phyloP scores from a whole-genome alignment of 768 basidiomycete species.

The Naematelia encephala region DNA sequence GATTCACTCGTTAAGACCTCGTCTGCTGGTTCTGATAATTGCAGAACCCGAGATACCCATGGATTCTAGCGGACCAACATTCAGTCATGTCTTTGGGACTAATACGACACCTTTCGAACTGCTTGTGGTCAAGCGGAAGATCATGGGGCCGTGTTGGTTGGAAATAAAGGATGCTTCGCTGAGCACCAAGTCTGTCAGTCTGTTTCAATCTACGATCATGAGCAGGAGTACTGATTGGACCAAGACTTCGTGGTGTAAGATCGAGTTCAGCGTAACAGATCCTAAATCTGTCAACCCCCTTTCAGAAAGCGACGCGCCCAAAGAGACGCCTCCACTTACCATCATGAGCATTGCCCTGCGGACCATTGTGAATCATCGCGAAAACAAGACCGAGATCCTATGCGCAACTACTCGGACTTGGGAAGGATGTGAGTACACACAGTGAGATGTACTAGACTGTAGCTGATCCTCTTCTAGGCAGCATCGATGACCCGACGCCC shows the following conservation, averaged over 20 bases:
- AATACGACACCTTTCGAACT: slow-evolving; percentile 90
- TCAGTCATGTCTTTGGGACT: slow-evolving; percentile 82
- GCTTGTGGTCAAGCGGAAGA: slow-evolving; percentile 89
- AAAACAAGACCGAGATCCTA: slow-evolving; percentile 91
- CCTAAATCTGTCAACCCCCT: slow-evolving; percentile 88
- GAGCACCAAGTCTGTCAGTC: slow-evolving; percentile 72
- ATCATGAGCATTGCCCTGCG: slow-evolving; percentile 83
- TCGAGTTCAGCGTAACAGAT: slow-evolving; percentile 76
- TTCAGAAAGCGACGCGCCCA: slow-evolving; percentile 65
- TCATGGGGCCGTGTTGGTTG: slow-evolving; percentile 99
- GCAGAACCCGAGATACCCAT: slow-evolving; percentile 71
- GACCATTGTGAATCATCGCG: slow-evolving; percentile 87
- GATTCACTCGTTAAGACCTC: background rate
- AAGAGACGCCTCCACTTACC: slow-evolving; percentile 81
- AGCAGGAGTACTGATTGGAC: background rate
- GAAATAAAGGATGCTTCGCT: slow-evolving; percentile 71
- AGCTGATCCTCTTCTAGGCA: slow-evolving; percentile 56
- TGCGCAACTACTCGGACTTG: slow-evolving; percentile 80
- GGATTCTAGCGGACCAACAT: slow-evolving; percentile 74
- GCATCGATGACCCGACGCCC: slow-evolving; percentile 86
- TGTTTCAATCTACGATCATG: no score
- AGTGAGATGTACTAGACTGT: background rate
- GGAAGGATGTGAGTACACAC: slow-evolving; percentile 61
- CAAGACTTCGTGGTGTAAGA: slow-evolving; percentile 94
- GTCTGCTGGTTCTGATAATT: background rate